Evolutionary conservation across 2,329 filamentous ascomycete species (phyloP), one percentile per base, ranked within the genome.

Genomic region (Alternaria sp.): DNA sequence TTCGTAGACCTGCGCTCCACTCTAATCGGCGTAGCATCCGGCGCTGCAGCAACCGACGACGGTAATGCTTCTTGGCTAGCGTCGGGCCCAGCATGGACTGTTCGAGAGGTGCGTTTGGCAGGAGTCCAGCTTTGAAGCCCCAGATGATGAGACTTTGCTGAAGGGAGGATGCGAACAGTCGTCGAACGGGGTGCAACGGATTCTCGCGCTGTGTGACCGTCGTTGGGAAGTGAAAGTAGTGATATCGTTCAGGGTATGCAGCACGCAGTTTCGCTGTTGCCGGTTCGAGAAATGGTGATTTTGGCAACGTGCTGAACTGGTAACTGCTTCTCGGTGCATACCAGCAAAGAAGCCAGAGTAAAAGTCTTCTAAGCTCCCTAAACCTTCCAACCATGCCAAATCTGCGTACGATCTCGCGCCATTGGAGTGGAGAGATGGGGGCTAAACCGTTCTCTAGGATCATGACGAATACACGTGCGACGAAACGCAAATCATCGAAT

Each of bases 321-420:
- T 51, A 15, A 20, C 53, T 61, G 26, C 66, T 59, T n/a, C 71
- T 70, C 3, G 74, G 75, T 8, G 75, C 74, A 28, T 81, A 81
- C 75, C 76, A 80, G 51, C 67, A 72, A 6, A 82, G 80, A 4
- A 91, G 81, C 86, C 83, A 86, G 46, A 85, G 68, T 12, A 84
- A 80, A 25, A 89, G 79, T 21, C 82, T 82, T 61, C 82, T 81
- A 7, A 90, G 78, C 30, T 87, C 84, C 14, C 83, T 72, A 71
- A 87, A 83, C 15, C 83, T 81, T 8, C 84, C 80, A 9, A 80
- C 74, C 86, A 88, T 89, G 5, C 88, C 89, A 49, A 87, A 83
- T 26, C 88, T 84, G 49, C 86, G 86, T 45, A 91, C 71, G 10
- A 89, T 80, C 71, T 90, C 87, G 50, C 79, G 76, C 89, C 89